These are phyloP conservation scores for Dothistroma septosporum DNA, from an alignment of 2,329 filamentous ascomycete genomes.

Conservation along the genomic window DNA sequence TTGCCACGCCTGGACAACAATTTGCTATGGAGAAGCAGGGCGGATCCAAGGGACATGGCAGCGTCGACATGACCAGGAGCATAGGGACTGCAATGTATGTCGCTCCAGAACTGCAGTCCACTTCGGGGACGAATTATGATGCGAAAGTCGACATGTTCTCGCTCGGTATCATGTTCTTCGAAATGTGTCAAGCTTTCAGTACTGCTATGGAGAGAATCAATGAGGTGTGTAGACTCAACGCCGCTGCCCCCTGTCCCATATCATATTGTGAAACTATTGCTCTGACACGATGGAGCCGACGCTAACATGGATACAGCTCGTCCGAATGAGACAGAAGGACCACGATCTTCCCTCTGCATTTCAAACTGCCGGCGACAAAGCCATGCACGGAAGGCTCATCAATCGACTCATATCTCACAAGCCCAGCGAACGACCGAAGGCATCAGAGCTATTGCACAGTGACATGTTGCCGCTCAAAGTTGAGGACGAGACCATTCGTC, in stretches of 20 bases:
- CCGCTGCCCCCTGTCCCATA: too few relatives aligned
- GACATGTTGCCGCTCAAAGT: slow-evolving; percentile 86
- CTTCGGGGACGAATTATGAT: slow-evolving; percentile 72
- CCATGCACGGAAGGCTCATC: slow-evolving; percentile 70
- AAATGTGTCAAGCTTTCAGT: slow-evolving; percentile 72
- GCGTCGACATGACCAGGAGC: slow-evolving; percentile 63
- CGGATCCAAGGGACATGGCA: slow-evolving; percentile 16
- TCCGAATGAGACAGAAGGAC: slow-evolving; percentile 59
- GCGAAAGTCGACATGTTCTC: slow-evolving; percentile 99
- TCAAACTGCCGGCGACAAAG: slow-evolving; percentile 58
- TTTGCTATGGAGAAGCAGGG: slow-evolving; percentile 53
- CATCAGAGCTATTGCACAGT: slow-evolving; percentile 74
- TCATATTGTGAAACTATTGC: too few relatives aligned
- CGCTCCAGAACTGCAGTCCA: slow-evolving; percentile 82
- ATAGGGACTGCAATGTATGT: slow-evolving; percentile 83
- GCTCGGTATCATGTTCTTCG: slow-evolving; percentile 93
- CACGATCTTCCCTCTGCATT: slow-evolving; percentile 72
- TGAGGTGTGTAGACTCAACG: slow-evolving; percentile 37
- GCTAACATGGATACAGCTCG: not conserved
- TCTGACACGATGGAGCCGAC: not conserved
- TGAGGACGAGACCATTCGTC: slow-evolving; percentile 84
- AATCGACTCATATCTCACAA: slow-evolving; percentile 75
- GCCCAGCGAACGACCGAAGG: slow-evolving; percentile 76
- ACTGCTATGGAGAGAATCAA: slow-evolving; percentile 62
- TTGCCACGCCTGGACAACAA: slow-evolving; percentile 84